Percentiles rank a stretch among this genome's conserved stretches.
phyloP scores from a whole-genome alignment of 441 rosid species.

The Brassica balearica region DNA sequence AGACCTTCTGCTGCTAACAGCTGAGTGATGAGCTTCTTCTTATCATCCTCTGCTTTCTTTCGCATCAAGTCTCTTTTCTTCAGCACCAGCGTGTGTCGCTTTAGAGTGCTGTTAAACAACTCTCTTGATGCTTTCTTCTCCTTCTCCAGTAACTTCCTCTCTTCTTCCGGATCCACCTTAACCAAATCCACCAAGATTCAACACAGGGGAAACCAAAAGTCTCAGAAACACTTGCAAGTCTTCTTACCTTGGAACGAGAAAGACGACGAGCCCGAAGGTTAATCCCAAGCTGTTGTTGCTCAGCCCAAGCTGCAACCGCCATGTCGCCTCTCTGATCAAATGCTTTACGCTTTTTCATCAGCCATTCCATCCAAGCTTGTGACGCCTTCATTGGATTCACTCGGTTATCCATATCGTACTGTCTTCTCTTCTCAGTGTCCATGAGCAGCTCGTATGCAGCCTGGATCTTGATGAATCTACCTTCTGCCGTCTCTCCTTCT shows the following conservation, averaged over 20 bases:
- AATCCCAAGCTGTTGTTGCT: slow-evolving; percentile 93
- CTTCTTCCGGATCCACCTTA: slow-evolving; percentile 94
- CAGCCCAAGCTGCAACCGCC: slow-evolving; percentile 98
- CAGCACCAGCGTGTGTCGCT: slow-evolving; percentile 80
- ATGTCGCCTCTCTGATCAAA: slow-evolving; percentile 96
- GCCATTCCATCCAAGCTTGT: slow-evolving; percentile 99
- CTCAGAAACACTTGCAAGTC: slow-evolving; percentile 11
- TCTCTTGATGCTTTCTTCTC: slow-evolving; percentile 91
- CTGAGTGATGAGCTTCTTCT: slow-evolving; percentile 62
- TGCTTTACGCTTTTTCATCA: slow-evolving; percentile 88
- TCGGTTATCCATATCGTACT: slow-evolving; percentile 82
- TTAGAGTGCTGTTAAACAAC: slow-evolving; percentile 65
- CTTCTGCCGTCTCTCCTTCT: slow-evolving; percentile 96
- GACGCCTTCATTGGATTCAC: slow-evolving; percentile 99
- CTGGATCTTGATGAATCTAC: slow-evolving; percentile 96
- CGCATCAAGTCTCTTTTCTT: slow-evolving; percentile 94
- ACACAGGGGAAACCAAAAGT: not conserved
- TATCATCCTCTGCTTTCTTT: slow-evolving; percentile 84
- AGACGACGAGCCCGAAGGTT: slow-evolving; percentile 88
- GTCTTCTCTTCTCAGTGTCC: slow-evolving; percentile 74
- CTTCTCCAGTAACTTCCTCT: slow-evolving; percentile 73
- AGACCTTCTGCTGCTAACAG: slow-evolving; percentile 93
- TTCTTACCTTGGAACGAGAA: slow-evolving; percentile 81
- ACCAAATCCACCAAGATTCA: slow-evolving; percentile 11
- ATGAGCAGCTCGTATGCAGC: slow-evolving; percentile 95